These are phyloP conservation scores for Lipomyces kockii DNA, from an alignment of 805 yeast genomes.

Conservation along the genomic window DNA sequence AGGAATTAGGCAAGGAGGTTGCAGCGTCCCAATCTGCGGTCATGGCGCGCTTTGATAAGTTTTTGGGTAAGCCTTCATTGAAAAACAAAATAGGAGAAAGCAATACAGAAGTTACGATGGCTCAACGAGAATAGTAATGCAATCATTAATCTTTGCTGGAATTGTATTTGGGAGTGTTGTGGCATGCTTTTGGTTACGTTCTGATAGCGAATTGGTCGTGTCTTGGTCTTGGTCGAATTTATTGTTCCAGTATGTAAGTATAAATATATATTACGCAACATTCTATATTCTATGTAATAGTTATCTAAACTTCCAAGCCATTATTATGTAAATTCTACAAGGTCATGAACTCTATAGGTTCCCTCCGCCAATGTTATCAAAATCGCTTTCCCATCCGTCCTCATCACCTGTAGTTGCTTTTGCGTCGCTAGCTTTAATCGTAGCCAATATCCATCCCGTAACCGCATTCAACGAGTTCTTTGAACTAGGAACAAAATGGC, in stretches of 20 bases:
- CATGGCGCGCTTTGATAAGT: slow-evolving; percentile 21
- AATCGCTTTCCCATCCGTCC: slow-evolving; percentile 47
- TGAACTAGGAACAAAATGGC: slow-evolving; percentile 93
- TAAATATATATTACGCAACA: not conserved
- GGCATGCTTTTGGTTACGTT: not conserved
- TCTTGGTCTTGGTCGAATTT: not conserved
- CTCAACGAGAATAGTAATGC: not conserved
- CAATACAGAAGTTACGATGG: not conserved
- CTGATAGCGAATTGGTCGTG: not conserved
- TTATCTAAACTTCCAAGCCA: not conserved
- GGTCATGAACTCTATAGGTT: slow-evolving; percentile 3
- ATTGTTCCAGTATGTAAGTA: no score
- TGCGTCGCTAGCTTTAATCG: slow-evolving; percentile 16
- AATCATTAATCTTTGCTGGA: not conserved
- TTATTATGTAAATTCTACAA: not conserved
- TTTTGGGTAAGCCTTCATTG: slow-evolving; percentile 25
- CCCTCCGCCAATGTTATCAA: slow-evolving; percentile 45
- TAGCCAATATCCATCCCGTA: slow-evolving; percentile 40
- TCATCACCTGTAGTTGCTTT: slow-evolving; percentile 22
- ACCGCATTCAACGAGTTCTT: slow-evolving; percentile 54
- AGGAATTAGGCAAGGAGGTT: slow-evolving; percentile 12
- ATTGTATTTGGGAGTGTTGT: not conserved
- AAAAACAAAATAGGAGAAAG: slow-evolving; percentile 13
- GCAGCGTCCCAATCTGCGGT: slow-evolving; percentile 16
- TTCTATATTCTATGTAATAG: not conserved